Evolutionary conservation across 2,329 filamentous ascomycete species (phyloP), one percentile per base, ranked within the genome.

Genomic region (Magnaporthiopsis incrustans): DNA sequence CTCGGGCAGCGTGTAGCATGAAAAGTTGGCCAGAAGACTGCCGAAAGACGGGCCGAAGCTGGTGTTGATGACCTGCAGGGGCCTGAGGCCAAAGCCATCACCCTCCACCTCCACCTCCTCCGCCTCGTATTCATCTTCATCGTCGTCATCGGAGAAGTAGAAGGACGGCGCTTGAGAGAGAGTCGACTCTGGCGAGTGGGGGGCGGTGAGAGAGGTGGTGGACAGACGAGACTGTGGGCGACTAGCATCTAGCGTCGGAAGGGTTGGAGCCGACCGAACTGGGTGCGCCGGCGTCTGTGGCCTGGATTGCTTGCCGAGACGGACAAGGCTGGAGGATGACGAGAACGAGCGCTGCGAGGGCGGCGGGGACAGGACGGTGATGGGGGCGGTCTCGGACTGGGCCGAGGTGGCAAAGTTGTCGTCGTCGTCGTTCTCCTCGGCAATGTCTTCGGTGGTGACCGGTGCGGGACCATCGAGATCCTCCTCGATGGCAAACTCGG

Each of bases 401-500:
- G 80, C 78, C 1, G 81, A 81, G 4, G 78, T 80, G n/a, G 84
- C 84, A 69, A 88, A 87, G 73, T 87, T 87, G 67, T 86, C 83
- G 68, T 87, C 84, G 66, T 87, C 83, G 56, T 85, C 84, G 59
- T 75, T 76, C 62, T 82, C 80, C 64, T 83, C 82, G 10, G 72
- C 75, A 53, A 79, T 80, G 63, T 82, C 78, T 61, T 81, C 77
- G 1, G 79, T 77, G 27, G 82, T 81, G 56, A 69, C 68, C 30
- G 80, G 67, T 15, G 69, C 69, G 14, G 72, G 71, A 32, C 73
- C 70, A 64, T 79, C 76, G 32, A 53, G 44, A 4, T 30, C 11
- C 60, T 56, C 30, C 57, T 72, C 73, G 35, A 69, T 65, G 2
- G 73, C 72, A 10, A 74, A 71, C n/a, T 74, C 71, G 12, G 73